Percentiles rank a stretch among this genome's conserved stretches.
Evolutionary conservation across 2,329 filamentous ascomycete genomes (phyloP).

Genomic region (Colletotrichum simmondsii): DNA sequence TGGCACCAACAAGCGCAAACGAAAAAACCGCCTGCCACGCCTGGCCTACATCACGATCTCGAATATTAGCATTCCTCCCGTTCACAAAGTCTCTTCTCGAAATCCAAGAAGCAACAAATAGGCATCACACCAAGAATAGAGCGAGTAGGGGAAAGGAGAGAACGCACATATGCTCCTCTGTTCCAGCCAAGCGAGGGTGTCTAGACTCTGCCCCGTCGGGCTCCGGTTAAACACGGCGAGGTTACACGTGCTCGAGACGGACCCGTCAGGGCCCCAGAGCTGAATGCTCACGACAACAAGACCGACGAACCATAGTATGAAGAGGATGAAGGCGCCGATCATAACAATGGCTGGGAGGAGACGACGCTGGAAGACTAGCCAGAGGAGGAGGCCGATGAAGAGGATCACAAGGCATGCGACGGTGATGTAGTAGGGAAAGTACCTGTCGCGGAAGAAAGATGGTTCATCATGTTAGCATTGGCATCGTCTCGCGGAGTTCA

Average conservation of each 20-base stretch:
- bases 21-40: slow-evolving; percentile 74
- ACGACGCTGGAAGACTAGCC: slow-evolving; percentile 69
- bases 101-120: not conserved
- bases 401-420: slow-evolving; percentile 68
- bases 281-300: slow-evolving; percentile 71
- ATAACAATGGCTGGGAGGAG: slow-evolving; percentile 71
- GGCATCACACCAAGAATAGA: not conserved
- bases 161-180: slow-evolving; percentile 72
- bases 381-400: slow-evolving; percentile 75
- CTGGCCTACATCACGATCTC: slow-evolving; percentile 56
- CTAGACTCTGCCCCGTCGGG: slow-evolving; percentile 61
- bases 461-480: slow-evolving; percentile 1
- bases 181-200: slow-evolving; percentile 72
- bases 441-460: slow-evolving; percentile 54
- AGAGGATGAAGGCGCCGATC: slow-evolving; percentile 73
- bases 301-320: slow-evolving; percentile 75
- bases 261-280: slow-evolving; percentile 70
- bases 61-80: not conserved
- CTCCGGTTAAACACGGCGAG: slow-evolving; percentile 64
- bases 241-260: slow-evolving; percentile 70
- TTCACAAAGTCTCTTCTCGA: not conserved
- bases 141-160: not conserved
- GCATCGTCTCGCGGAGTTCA: not conserved
- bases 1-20: slow-evolving; percentile 67
- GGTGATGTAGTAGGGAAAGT: slow-evolving; percentile 75